A percentile compares a stretch with the other conserved stretches of the same genome.
phyloP scores from a whole-genome alignment of 2,329 filamentous ascomycete species.

The Ciborinia camelliae region DNA sequence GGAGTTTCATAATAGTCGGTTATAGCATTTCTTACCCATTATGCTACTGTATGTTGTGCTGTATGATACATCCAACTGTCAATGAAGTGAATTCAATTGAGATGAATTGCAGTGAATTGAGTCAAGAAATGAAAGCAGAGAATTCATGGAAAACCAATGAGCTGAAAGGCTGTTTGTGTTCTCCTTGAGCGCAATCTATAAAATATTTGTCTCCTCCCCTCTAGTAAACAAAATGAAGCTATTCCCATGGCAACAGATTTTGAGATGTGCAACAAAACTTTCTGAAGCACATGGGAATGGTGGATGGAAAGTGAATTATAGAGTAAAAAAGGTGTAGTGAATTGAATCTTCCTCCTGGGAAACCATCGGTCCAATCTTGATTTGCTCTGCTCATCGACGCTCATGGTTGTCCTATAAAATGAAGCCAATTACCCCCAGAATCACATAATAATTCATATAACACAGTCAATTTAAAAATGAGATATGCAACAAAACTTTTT shows the following conservation, averaged over 20 bases:
- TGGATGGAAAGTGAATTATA: neutral
- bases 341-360: neutral
- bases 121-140: neutral
- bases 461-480: neutral
- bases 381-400: neutral
- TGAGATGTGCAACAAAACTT: neutral
- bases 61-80: neutral
- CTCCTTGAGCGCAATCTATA: neutral
- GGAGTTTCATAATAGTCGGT: neutral
- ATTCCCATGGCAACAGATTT: neutral
- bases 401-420: neutral
- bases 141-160: neutral
- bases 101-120: neutral
- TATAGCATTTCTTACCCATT: neutral
- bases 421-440: neutral
- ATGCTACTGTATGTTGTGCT: neutral
- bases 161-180: neutral
- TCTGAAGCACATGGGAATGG: neutral
- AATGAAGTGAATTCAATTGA: neutral
- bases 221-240: neutral
- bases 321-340: neutral
- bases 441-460: neutral
- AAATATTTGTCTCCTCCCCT: neutral
- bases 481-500: neutral
- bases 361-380: no score